These are phyloP conservation scores for Fusarium nelsonii DNA, from an alignment of 2,329 filamentous ascomycete species.

Conservation along the genomic window DNA sequence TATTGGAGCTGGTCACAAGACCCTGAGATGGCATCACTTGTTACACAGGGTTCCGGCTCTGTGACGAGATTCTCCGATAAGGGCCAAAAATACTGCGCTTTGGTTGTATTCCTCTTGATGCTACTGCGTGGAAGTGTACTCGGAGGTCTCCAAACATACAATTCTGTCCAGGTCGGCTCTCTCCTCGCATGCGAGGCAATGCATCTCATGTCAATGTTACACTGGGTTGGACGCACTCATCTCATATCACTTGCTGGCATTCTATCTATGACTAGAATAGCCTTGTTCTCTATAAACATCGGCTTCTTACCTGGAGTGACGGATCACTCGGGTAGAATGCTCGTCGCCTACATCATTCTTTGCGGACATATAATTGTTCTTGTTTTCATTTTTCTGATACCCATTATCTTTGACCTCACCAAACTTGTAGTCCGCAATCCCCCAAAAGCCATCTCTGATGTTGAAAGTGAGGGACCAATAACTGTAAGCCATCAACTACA, in stretches of 20 bases:
- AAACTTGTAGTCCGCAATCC: background rate
- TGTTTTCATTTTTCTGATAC: conserved; percentile 2
- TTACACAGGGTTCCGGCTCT: background rate
- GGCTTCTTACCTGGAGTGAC: conserved; percentile 12
- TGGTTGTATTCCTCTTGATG: conserved; percentile 31
- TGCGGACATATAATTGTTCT: conserved; percentile 9
- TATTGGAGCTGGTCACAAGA: conserved; percentile 44
- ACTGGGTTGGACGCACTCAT: background rate
- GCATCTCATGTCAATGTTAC: conserved; percentile 2
- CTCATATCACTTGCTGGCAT: conserved; percentile 9
- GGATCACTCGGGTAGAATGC: conserved; percentile 8
- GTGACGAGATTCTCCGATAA: too few relatives aligned
- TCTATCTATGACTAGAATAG: conserved; percentile 2
- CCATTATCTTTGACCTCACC: background rate
- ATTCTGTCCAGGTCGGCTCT: conserved; percentile 12
- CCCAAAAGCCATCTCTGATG: background rate
- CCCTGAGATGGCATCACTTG: conserved; percentile 11
- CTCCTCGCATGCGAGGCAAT: conserved; percentile 25
- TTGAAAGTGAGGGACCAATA: background rate
- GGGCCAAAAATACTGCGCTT: background rate
- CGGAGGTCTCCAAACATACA: conserved; percentile 27
- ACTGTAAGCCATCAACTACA: background rate
- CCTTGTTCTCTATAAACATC: conserved; percentile 8
- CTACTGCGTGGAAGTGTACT: conserved; percentile 30
- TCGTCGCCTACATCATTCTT: conserved; percentile 17